Conservation (phyloP, 169 alveolate genomes). For the Theileria equi region DNA sequence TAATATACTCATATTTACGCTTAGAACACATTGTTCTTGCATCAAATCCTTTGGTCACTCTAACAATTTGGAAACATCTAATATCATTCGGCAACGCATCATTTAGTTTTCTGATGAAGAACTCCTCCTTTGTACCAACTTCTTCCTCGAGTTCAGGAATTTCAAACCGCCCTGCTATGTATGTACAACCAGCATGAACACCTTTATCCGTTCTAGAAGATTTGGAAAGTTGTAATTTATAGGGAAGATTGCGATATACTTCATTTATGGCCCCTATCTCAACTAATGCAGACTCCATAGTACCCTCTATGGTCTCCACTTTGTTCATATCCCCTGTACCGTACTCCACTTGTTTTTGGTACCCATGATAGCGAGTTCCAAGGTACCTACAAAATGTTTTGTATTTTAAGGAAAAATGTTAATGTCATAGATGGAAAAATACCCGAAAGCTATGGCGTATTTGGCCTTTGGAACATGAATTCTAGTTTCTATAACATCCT, state of each 20-base stretch:
- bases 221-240: conserved; percentile 73
- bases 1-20: conserved; percentile 76
- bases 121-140: conserved; percentile 49
- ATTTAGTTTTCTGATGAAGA: conserved; percentile 52
- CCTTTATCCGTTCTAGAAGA: conserved; percentile 87
- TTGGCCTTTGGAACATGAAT: conserved; percentile 61
- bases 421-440: not conserved
- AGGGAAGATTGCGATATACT: conserved; percentile 15
- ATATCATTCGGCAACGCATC: conserved; percentile 67
- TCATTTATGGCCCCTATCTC: conserved; percentile 68
- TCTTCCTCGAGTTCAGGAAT: conserved; percentile 9
- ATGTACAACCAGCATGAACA: conserved; percentile 81
- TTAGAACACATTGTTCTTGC: conserved; percentile 80
- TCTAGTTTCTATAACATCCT: conserved; percentile 8
- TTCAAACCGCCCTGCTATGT: conserved; percentile 67
- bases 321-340: conserved; percentile 44
- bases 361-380: conserved; percentile 79
- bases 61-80: conserved; percentile 63
- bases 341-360: conserved; percentile 71
- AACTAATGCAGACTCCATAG: conserved; percentile 64
- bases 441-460: conserved; percentile 66
- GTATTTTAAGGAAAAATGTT: not conserved
- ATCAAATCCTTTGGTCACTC: conserved; percentile 82
- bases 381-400: conserved; percentile 57
- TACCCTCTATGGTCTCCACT: conserved; percentile 73